Evolutionary conservation across 2,329 filamentous ascomycete genomes (phyloP).

Genomic region (Aaosphaeria pasadenensis): DNA sequence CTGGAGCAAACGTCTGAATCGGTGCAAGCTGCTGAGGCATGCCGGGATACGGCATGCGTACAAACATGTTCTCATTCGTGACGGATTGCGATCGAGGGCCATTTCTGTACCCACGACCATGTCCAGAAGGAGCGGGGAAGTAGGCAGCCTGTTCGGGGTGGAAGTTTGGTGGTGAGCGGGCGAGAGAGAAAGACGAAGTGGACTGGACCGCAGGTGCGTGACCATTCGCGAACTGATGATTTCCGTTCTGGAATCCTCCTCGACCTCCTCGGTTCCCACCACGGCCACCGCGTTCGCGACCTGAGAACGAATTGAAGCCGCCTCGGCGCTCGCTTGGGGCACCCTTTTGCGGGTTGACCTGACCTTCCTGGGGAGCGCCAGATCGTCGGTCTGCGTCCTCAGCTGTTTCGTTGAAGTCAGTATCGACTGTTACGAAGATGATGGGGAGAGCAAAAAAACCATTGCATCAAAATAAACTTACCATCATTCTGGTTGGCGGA

Average conservation of each 20-base stretch:
- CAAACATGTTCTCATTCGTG: slow-evolving; percentile 54
- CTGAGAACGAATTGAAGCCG: slow-evolving; percentile 26
- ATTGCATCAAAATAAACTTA: slow-evolving; percentile 3
- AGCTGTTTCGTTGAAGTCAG: not conserved
- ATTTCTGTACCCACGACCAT: slow-evolving; percentile 46
- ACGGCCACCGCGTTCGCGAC: slow-evolving; percentile 44
- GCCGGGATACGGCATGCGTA: slow-evolving; percentile 28
- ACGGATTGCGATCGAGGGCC: slow-evolving; percentile 61
- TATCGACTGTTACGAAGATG: too few species aligned
- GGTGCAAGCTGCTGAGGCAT: slow-evolving; percentile 39
- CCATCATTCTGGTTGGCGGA: slow-evolving; percentile 35
- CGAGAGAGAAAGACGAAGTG: slow-evolving; percentile 34
- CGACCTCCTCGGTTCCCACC: slow-evolving; percentile 48
- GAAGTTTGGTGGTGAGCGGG: slow-evolving; percentile 35
- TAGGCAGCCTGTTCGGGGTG: slow-evolving; percentile 32
- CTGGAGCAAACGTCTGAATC: slow-evolving; percentile 50
- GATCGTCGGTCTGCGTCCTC: slow-evolving; percentile 30
- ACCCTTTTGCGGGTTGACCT: slow-evolving; percentile 24
- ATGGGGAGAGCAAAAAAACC: too few species aligned
- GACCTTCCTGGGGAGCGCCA: slow-evolving; percentile 24
- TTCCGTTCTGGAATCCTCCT: slow-evolving; percentile 30
- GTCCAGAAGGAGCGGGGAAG: slow-evolving; percentile 24
- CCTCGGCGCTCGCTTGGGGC: slow-evolving; percentile 25
- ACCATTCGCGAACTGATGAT: slow-evolving; percentile 39
- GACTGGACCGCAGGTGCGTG: slow-evolving; percentile 31